Evolutionary conservation across 352 stramenopile species (phyloP).

Genomic region (Phytophthora multivora): DNA sequence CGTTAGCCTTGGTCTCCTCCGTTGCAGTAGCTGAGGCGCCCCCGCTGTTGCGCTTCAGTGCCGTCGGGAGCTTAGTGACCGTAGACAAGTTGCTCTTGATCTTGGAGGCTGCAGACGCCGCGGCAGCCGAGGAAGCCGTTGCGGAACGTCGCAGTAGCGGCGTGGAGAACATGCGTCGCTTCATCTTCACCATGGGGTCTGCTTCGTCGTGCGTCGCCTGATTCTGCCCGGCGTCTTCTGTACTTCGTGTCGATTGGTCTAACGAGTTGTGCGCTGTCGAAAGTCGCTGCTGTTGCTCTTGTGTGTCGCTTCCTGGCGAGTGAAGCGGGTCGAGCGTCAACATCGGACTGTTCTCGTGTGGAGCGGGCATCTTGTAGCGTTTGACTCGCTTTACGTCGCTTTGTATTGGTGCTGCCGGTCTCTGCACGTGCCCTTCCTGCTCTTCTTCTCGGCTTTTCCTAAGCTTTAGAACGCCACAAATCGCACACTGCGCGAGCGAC

Average conservation of each 20-base stretch:
- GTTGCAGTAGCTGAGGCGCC: not conserved
- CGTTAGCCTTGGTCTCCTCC: slow-evolving; percentile 10
- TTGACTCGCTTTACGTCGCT: slow-evolving; percentile 8
- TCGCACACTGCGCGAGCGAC: not conserved
- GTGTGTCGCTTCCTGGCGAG: slow-evolving; percentile 24
- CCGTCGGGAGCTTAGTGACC: slow-evolving; percentile 35
- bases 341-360: slow-evolving; percentile 8
- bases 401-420: slow-evolving; percentile 20
- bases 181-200: slow-evolving; percentile 30
- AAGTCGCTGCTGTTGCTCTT: slow-evolving; percentile 4
- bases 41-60: slow-evolving; percentile 24
- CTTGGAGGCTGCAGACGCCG: slow-evolving; percentile 31
- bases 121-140: slow-evolving; percentile 41
- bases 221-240: slow-evolving; percentile 18
- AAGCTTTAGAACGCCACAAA: slow-evolving; percentile 10
- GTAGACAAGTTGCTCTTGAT: slow-evolving; percentile 45
- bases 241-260: slow-evolving; percentile 14
- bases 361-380: slow-evolving; percentile 1
- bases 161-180: slow-evolving; percentile 46
- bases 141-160: slow-evolving; percentile 42
- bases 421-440: slow-evolving; percentile 40
- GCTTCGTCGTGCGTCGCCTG: slow-evolving; percentile 3
- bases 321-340: slow-evolving; percentile 22
- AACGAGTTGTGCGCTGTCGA: slow-evolving; percentile 1
- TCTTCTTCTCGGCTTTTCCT: slow-evolving; percentile 34